Evolutionary conservation across 129 eudicot genomes (phyloP).

Genomic region (Gnaphalium uliginosum): DNA sequence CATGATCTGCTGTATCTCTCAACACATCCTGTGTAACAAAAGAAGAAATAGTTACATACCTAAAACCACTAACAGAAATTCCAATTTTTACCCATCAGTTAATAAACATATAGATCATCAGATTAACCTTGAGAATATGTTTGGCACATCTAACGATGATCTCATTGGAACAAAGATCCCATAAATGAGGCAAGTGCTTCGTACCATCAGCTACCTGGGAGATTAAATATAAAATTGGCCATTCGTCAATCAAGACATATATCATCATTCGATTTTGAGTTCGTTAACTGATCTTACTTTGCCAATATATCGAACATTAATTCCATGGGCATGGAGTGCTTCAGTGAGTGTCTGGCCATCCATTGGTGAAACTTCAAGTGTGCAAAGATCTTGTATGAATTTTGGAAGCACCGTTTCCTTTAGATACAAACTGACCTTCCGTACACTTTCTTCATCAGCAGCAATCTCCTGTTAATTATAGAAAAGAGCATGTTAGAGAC

Average conservation of each 20-base stretch:
- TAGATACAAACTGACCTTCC: slow-evolving; percentile 72
- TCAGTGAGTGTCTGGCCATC: slow-evolving; percentile 99
- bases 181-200: slow-evolving; percentile 86
- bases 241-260: not conserved
- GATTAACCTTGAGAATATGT: slow-evolving; percentile 79
- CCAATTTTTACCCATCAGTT: not conserved
- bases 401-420: slow-evolving; percentile 71
- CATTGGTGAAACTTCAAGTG: slow-evolving; percentile 99
- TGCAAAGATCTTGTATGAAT: slow-evolving; percentile 81
- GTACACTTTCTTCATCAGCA: slow-evolving; percentile 91
- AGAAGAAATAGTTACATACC: not conserved
- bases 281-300: slow-evolving; percentile 50
- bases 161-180: slow-evolving; percentile 91
- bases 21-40: slow-evolving; percentile 57
- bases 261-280: not conserved
- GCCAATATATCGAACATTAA: slow-evolving; percentile 93
- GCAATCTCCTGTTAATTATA: slow-evolving; percentile 69
- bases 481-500: not conserved
- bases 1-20: slow-evolving; percentile 92
- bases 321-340: slow-evolving; percentile 98
- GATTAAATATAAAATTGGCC: not conserved
- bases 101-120: not conserved
- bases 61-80: not conserved
- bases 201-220: slow-evolving; percentile 91
- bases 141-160: slow-evolving; percentile 90